A percentile compares a stretch with the other conserved stretches of the same genome.
These are phyloP conservation scores for Cladosporium oxysporum DNA, from an alignment of 2,329 filamentous ascomycete species.

Conservation along the genomic window DNA sequence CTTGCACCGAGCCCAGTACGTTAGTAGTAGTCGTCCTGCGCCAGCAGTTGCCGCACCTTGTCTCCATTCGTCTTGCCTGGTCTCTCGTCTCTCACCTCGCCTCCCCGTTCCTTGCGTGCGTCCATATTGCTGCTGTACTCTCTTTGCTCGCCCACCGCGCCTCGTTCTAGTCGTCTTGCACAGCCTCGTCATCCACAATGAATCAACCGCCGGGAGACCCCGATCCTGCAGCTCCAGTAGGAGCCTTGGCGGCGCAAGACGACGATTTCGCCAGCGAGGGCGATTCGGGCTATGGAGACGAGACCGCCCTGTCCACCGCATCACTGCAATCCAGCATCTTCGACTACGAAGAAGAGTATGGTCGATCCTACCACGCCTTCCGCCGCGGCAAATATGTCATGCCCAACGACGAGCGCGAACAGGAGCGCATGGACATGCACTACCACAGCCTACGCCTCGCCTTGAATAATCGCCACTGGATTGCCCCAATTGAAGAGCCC, in stretches of 20 bases:
- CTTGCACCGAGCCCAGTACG: neutral
- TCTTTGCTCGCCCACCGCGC: neutral
- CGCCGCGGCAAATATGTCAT: conserved; percentile 28
- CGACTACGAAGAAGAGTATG: conserved; percentile 30
- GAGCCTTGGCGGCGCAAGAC: conserved; percentile 20
- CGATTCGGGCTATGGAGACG: conserved; percentile 26
- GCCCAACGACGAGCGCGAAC: conserved; percentile 32
- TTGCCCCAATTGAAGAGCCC: conserved; percentile 23
- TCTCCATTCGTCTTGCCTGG: neutral
- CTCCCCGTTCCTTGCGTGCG: neutral
- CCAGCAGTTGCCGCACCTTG: neutral
- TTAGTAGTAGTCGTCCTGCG: neutral
- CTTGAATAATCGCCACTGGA: conserved; percentile 23
- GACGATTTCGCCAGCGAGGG: conserved; percentile 12
- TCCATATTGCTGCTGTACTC: neutral
- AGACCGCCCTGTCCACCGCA: conserved; percentile 23
- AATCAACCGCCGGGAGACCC: conserved; percentile 1
- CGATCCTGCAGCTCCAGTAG: conserved; percentile 4
- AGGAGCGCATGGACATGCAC: conserved; percentile 30
- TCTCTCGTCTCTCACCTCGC: neutral
- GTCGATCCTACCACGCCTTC: conserved; percentile 30
- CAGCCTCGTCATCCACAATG: neutral
- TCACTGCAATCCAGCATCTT: conserved; percentile 27
- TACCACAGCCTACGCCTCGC: conserved; percentile 26
- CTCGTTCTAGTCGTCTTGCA: neutral